These are phyloP conservation scores for Apiospora aurea DNA, from an alignment of 2,329 filamentous ascomycete genomes.

Conservation along the genomic window DNA sequence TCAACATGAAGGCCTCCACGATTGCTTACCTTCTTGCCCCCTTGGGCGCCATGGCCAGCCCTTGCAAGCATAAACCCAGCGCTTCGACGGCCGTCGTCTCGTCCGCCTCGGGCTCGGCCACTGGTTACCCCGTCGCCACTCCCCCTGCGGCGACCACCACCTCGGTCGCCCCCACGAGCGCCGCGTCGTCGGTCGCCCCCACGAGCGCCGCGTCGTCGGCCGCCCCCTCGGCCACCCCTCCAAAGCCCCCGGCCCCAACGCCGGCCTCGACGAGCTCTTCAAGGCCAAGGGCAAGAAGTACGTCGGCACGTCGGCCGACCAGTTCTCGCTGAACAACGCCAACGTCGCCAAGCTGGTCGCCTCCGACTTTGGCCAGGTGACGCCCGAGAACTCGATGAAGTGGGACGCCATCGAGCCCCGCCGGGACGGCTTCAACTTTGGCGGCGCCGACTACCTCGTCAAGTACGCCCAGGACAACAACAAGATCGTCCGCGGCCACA, in stretches of 20 bases:
- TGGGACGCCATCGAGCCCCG: conserved; percentile 65
- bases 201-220: conserved; percentile 1
- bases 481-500: conserved; percentile 63
- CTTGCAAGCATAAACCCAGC: conserved; percentile 26
- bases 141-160: not conserved
- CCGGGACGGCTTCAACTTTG: conserved; percentile 61
- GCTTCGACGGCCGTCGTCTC: conserved; percentile 24
- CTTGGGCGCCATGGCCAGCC: conserved; percentile 31
- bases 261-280: conserved; percentile 33
- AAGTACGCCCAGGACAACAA: conserved; percentile 48
- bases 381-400: conserved; percentile 52
- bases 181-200: too few relatives aligned
- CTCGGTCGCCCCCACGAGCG: not conserved
- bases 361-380: conserved; percentile 34
- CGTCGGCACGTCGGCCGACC: conserved; percentile 33
- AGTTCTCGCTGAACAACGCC: conserved; percentile 25
- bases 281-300: conserved; percentile 36
- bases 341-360: conserved; percentile 29
- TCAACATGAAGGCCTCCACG: conserved; percentile 32
- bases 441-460: conserved; percentile 55
- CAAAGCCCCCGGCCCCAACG: not conserved
- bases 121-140: not conserved
- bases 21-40: conserved; percentile 32
- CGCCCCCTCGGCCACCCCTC: conserved; percentile 16
- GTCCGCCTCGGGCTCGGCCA: not conserved